Base-by-base conservation (phyloP, 163 green algal species). In the Volvox carteri region DNA sequence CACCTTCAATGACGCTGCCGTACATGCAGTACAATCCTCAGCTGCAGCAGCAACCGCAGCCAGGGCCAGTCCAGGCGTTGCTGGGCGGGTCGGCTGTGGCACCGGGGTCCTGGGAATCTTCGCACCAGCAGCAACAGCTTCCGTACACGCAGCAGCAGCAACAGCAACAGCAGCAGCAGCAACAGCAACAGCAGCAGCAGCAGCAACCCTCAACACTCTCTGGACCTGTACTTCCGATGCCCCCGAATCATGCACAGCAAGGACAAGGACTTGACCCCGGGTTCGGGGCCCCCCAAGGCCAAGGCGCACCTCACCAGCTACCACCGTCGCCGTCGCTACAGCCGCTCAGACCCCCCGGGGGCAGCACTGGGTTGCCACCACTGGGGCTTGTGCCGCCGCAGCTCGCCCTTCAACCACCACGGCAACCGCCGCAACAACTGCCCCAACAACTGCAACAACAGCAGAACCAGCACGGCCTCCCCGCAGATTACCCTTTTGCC, bases 1-100 rank as follows among this genome's bases (percentile, higher is more conserved):
- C n/a, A n/a, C n/a, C n/a, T n/a, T n/a, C n/a, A n/a, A n/a, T n/a
- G n/a, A n/a, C n/a, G n/a, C n/a, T n/a, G n/a, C 73, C 48, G 73
- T 41, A 81, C 73, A 46, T 41, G 73, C 25, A 19, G 44, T 81
- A 77, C 44, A 62, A 39, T 65, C 44, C 46, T 33, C 46, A 84
- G 16, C 46, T 52, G 46, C 75, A 68, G 75, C 75, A 84, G 23
- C 44, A 81, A 25, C 70, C n/a, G 9, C 41, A 56, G 39, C 70
- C 35, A 11, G 39, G 56, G 37, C 70, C 67, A 33, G 33, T 19
- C 35, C 33, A 46, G 67, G 67, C 67, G 67, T 6, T 9, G 18
- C 18, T 77, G 30, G 30, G 58, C 5, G 58, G 58, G 19, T 23
- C 14, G 23, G 23, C 23, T 23, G n/a, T n/a, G n/a, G n/a, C 19